Evolutionary conservation across 2,329 filamentous ascomycete genomes (phyloP).

Genomic region (Cytospora paraplurivora): DNA sequence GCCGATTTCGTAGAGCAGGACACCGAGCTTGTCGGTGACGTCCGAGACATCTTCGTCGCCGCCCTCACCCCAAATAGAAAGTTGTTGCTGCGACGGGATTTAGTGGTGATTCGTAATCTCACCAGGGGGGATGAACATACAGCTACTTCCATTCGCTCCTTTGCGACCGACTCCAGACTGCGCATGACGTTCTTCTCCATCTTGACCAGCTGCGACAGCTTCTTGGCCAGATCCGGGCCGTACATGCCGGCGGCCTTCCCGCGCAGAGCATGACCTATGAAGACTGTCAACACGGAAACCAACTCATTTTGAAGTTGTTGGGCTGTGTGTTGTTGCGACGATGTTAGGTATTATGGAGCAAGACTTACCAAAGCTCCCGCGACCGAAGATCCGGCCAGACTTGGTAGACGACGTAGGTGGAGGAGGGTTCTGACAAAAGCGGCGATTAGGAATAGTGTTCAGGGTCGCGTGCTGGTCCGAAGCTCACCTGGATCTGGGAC

Average conservation of each 20-base stretch:
- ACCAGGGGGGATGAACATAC: constrained; percentile 55
- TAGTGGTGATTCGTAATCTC: not conserved
- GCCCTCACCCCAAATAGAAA: constrained; percentile 94
- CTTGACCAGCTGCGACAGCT: constrained; percentile 96
- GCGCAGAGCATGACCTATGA: constrained; percentile 66
- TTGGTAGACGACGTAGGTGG: constrained; percentile 92
- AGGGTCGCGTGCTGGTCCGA: not conserved
- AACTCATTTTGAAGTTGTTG: constrained; percentile 4
- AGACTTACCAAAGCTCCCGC: constrained; percentile 77
- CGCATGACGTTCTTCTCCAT: constrained; percentile 99
- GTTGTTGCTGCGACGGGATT: constrained; percentile 74
- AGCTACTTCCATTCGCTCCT: constrained; percentile 97
- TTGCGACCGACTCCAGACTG: constrained; percentile 90
- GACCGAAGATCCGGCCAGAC: constrained; percentile 84
- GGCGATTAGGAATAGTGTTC: constrained; percentile 12
- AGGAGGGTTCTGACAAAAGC: constrained; percentile 73
- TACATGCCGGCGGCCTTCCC: constrained; percentile 76
- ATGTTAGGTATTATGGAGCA: not conserved
- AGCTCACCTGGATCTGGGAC: constrained; percentile 65
- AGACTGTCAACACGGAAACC: constrained; percentile 31
- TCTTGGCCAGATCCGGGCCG: constrained; percentile 88
- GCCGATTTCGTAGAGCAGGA: constrained; percentile 96
- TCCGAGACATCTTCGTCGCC: constrained; percentile 98
- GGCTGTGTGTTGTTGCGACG: not conserved
- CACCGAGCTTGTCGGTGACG: constrained; percentile 97